Conservation (phyloP, 352 stramenopile genomes). For the Phytopythium mirpurense region DNA sequence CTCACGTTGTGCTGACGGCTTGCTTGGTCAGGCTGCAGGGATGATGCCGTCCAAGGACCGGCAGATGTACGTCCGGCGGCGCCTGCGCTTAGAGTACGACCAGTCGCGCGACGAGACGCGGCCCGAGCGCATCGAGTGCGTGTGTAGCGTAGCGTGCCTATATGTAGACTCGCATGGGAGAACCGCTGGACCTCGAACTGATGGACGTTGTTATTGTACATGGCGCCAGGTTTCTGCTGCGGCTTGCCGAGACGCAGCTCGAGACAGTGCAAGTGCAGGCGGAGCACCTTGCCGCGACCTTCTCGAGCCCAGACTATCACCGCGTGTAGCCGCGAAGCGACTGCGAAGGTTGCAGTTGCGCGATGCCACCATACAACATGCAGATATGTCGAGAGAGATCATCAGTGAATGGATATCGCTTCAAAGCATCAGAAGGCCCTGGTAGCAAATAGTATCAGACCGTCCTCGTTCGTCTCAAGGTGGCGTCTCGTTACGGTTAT, state of each 20-base stretch:
- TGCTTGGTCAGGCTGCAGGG: conserved; percentile 33
- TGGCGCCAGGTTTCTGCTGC: conserved; percentile 44
- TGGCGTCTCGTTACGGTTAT: too few relatives aligned
- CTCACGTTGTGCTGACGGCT: neutral
- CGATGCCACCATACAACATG: too few relatives aligned
- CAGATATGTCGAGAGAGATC: too few relatives aligned
- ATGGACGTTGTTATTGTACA: neutral
- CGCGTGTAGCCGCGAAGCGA: too few relatives aligned
- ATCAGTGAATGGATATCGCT: too few relatives aligned
- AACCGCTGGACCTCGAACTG: neutral
- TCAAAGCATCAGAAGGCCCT: too few relatives aligned
- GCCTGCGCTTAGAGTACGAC: conserved; percentile 69
- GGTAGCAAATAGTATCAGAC: too few relatives aligned
- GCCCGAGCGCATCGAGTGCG: conserved; percentile 52
- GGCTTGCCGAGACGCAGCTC: conserved; percentile 69
- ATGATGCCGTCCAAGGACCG: conserved; percentile 68
- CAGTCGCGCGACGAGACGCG: conserved; percentile 47
- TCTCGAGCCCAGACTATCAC: conserved; percentile 68
- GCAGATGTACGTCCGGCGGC: conserved; percentile 55
- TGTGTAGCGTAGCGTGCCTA: too few relatives aligned
- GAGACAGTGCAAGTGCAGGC: conserved; percentile 73
- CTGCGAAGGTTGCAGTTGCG: too few relatives aligned
- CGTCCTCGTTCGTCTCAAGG: too few relatives aligned
- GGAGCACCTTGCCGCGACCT: conserved; percentile 47
- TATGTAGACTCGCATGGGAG: too few relatives aligned